These are phyloP conservation scores for Vitis rupestris DNA, from an alignment of 164 flowering plant species.

Conservation along the genomic window DNA sequence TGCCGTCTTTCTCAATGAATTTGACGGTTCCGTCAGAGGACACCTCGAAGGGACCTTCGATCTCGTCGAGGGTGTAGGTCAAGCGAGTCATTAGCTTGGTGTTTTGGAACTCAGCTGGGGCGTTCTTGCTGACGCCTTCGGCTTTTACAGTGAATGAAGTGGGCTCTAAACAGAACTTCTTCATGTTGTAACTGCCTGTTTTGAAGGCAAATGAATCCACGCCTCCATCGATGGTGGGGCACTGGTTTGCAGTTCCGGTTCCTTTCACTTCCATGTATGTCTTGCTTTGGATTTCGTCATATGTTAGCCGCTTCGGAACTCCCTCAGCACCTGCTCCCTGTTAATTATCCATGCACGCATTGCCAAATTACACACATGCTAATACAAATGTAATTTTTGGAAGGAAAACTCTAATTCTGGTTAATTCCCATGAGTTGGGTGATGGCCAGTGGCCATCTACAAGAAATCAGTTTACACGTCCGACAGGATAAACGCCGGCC, in stretches of 20 bases:
- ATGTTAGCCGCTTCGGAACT: constrained; percentile 84
- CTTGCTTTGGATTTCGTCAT: constrained; percentile 94
- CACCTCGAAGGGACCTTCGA: constrained; percentile 95
- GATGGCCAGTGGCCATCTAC: too few relatives aligned
- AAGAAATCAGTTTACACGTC: too few relatives aligned
- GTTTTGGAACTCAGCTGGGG: constrained; percentile 84
- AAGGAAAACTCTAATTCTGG: too few relatives aligned
- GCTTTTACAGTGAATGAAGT: constrained; percentile 97
- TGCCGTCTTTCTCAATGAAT: constrained; percentile 92
- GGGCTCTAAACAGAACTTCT: constrained; percentile 92
- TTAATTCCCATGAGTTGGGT: too few relatives aligned
- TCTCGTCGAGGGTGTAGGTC: constrained; percentile 96
- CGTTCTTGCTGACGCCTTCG: constrained; percentile 77
- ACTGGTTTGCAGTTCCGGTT: constrained; percentile 95
- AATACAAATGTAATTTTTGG: too few relatives aligned
- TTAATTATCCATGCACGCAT: too few relatives aligned
- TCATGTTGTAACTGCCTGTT: constrained; percentile 78
- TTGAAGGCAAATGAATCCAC: constrained; percentile 68
- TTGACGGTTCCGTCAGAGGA: constrained; percentile 75
- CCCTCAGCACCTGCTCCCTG: constrained; percentile 96
- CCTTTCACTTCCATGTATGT: constrained; percentile 97
- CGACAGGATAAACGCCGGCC: too few relatives aligned
- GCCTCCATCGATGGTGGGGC: constrained; percentile 90
- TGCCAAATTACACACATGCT: too few relatives aligned
- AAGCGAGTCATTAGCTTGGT: constrained; percentile 99